Base-by-base conservation (phyloP, 75 land plant species). In the Azolla pinnata region DNA sequence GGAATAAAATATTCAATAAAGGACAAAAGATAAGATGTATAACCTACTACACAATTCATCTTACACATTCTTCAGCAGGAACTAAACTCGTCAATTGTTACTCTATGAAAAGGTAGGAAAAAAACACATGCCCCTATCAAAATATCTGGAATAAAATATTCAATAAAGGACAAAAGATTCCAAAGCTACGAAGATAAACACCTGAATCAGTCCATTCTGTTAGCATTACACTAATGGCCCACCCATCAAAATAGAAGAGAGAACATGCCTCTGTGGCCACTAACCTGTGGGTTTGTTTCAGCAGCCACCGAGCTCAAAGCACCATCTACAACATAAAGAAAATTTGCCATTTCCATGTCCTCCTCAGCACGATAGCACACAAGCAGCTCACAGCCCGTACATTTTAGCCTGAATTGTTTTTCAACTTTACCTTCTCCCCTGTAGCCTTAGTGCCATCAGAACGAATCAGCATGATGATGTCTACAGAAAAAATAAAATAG, bases 401-500 rank as follows among this genome's bases (percentile, higher is more conserved):
- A 90, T 57, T 71, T 77, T 97, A 90, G 86, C 4, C 97, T 81
- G 56, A 71, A 83, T 60, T 95, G 97, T 70, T 78, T 86, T 61
- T 95, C 99, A 62, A 89, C 34, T 57, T 80, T 95, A 40, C 97
- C 97, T 73, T 95, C 99, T 48, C 91, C 99, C 58, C 99, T 95
- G 78, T 38, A 38, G 42, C 21, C 49, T 18, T 23, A 18, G 14
- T 38, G 14, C 14, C 42, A 38, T 8, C 7, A 38, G 42, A 38
- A 38, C 12, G 42, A 38, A 38, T 38, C 7, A 8, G 42, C 7
- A 38, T 38, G 7, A 38, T 8, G 12, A 38, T 7, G 42, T 8
- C 12, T 38, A 38, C 42, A 8, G 42, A 38, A 38, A 38, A 38
- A 8, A 38, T 8, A 38, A 38, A 8, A 38, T 38, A 14, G 14